These are phyloP conservation scores for Hevea brasiliensis DNA, from an alignment of 345 rosid genomes.

Conservation along the genomic window DNA sequence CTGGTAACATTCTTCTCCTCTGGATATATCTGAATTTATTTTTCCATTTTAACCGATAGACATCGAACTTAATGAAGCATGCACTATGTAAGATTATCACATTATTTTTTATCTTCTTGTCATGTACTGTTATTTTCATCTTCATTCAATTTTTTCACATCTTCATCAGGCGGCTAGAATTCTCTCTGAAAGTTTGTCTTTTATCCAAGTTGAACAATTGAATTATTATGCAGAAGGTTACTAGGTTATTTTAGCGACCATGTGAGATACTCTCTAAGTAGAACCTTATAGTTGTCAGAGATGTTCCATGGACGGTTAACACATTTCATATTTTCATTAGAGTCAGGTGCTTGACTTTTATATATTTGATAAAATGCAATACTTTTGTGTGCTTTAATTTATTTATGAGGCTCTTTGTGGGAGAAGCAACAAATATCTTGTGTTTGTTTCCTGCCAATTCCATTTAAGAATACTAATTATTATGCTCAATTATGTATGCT, in stretches of 20 bases:
- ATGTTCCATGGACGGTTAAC: background rate
- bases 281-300: background rate
- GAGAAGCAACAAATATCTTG: background rate
- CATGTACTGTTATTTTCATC: background rate
- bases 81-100: background rate
- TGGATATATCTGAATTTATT: constrained; percentile 15
- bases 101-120: background rate
- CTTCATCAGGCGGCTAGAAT: background rate
- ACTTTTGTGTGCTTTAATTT: background rate
- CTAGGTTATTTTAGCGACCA: background rate
- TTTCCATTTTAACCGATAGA: background rate
- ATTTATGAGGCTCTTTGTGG: background rate
- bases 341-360: background rate
- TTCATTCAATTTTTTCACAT: background rate
- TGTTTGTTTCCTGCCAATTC: background rate
- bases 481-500: background rate
- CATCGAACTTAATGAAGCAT: background rate
- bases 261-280: background rate
- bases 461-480: background rate
- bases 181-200: background rate
- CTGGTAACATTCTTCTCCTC: constrained; percentile 48
- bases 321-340: background rate
- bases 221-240: background rate
- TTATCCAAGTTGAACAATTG: background rate
- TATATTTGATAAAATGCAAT: background rate